phyloP scores from a whole-genome alignment of 257 asterid genomes.

The Nemophila menziesii region DNA sequence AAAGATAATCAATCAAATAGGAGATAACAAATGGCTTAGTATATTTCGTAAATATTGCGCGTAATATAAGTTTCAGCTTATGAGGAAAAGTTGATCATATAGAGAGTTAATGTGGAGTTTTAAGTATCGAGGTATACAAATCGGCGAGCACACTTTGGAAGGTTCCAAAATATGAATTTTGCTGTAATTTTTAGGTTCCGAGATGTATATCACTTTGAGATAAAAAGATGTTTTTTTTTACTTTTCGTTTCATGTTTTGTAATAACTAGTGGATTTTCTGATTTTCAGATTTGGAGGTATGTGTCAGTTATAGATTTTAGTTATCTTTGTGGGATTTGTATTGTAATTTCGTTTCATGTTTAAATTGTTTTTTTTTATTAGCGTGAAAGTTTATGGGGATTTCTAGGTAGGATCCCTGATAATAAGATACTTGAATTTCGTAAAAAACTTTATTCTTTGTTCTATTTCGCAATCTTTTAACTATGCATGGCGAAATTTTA shows the following conservation, averaged over 20 bases:
- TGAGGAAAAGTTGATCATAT: slow-evolving; percentile 29
- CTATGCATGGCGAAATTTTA: no score
- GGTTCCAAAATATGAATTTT: slow-evolving; percentile 32
- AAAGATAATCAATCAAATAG: slow-evolving; percentile 55
- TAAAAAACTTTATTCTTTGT: no score
- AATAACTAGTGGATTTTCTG: slow-evolving; percentile 32
- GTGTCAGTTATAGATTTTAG: slow-evolving; percentile 16
- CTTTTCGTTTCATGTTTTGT: slow-evolving; percentile 22
- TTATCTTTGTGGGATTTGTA: slow-evolving; percentile 31
- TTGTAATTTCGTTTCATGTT: slow-evolving; percentile 40
- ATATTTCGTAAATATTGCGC: slow-evolving; percentile 28
- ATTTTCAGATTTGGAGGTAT: slow-evolving; percentile 21
- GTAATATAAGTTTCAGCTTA: slow-evolving; percentile 34
- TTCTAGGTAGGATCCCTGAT: slow-evolving; percentile 33
- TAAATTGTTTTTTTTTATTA: slow-evolving; percentile 43
- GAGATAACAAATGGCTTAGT: slow-evolving; percentile 29
- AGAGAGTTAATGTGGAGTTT: slow-evolving; percentile 47
- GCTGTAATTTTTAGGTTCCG: slow-evolving; percentile 39
- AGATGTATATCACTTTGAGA: slow-evolving; percentile 61
- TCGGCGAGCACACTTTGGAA: slow-evolving; percentile 21
- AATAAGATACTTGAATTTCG: slow-evolving; percentile 28
- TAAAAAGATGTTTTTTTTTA: slow-evolving; percentile 23
- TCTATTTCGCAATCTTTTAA: no score
- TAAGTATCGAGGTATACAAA: slow-evolving; percentile 24
- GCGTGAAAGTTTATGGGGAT: slow-evolving; percentile 44